Evolutionary conservation across 352 stramenopile species (phyloP).

Genomic region (Phytopythium cucurbitacearum): DNA sequence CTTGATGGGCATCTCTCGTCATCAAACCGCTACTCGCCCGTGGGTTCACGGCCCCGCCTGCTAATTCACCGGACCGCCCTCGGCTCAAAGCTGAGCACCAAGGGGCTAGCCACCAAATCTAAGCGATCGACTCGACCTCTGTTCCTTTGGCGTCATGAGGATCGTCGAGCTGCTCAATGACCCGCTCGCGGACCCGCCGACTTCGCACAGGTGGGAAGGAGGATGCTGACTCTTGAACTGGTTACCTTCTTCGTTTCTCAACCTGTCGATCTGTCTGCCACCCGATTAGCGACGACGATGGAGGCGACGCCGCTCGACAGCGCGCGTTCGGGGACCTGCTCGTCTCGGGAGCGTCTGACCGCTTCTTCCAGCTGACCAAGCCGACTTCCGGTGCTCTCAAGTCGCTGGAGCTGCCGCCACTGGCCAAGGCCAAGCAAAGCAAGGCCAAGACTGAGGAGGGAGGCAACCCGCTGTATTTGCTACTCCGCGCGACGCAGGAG

Average conservation of each 20-base stretch:
- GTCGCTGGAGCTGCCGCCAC: background rate
- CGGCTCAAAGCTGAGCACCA: too few relatives aligned
- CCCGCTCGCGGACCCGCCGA: background rate
- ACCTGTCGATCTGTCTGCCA: background rate
- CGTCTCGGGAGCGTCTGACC: background rate
- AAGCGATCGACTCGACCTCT: too few relatives aligned
- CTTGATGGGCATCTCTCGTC: too few relatives aligned
- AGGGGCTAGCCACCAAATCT: too few relatives aligned
- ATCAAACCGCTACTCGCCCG: too few relatives aligned
- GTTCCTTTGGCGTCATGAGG: background rate
- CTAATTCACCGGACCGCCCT: too few relatives aligned
- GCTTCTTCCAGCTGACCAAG: background rate
- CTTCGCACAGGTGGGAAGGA: background rate
- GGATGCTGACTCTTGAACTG: background rate
- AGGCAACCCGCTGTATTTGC: conserved; percentile 5
- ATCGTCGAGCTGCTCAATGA: conserved; percentile 9
- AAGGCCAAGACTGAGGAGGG: background rate
- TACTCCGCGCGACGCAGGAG: conserved; percentile 4
- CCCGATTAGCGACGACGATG: background rate
- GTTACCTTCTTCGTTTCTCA: too few relatives aligned
- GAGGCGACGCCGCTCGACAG: background rate
- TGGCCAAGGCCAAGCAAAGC: background rate
- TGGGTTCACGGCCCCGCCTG: too few relatives aligned
- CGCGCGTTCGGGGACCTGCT: conserved; percentile 7
- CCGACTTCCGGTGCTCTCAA: background rate